Base-by-base conservation (phyloP, 2,329 filamentous ascomycete genomes). In the Scopulariopsis brevicaulis region DNA sequence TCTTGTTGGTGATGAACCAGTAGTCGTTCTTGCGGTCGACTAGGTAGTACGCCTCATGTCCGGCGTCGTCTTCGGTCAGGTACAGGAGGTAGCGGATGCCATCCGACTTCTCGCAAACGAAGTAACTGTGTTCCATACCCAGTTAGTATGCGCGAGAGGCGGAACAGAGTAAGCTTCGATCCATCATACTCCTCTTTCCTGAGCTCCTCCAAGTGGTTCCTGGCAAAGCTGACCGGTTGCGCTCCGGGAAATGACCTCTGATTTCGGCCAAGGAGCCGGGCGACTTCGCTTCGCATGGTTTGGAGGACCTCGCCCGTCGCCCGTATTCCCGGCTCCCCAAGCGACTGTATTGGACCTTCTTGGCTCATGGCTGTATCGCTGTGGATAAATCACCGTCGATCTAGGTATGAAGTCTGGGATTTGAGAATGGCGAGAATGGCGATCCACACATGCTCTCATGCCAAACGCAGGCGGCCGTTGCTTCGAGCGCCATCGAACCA, bases 11-110 rank as follows among this genome's bases (percentile, higher is more conserved):
- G 60, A 97, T 83, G 67, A 81, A 90, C 82, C 93, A 96, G 77
- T 94, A 99, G 70, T 97, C 91, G 74, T 99, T 97, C 74, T 92
- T 96, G 68, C 94, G 90, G 74, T 99, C 93, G 73, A 99, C 96
- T 59, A 99, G 80, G 74, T 96, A 96, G 68, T 94, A 89, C 25
- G 86, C 81, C 69, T 95, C 90, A 54, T 68, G 63, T 57, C 75
- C 76, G 6, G 75, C 69, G 50, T 84, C 79, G 67, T 87, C 86
- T 8, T 76, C 71, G 55, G 89, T 90, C 63, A 94, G 84, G 76
- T 95, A 97, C 63, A 99, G 82, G n/a, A 99, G 82, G 70, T 95
- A 96, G 62, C 94, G 85, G 62, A 97, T 90, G 58, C 94, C 94
- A 69, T 99, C 94, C 1, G 93, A 96, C 76, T 99, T 99, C 73